phyloP scores from a whole-genome alignment of 495 filamentous ascomycete species.

The Zalerion maritima region DNA sequence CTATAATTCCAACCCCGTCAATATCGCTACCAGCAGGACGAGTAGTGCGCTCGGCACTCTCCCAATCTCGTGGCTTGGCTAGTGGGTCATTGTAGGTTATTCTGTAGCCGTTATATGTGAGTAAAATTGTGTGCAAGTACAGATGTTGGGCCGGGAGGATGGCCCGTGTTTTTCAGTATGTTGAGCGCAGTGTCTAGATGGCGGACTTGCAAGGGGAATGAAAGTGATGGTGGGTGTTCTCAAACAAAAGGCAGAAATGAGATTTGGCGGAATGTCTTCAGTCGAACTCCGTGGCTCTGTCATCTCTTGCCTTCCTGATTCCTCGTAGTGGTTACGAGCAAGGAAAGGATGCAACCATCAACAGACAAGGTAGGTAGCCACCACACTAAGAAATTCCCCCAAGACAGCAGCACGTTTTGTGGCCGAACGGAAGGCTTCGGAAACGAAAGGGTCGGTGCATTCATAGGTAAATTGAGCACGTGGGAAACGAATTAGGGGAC shows the following conservation, averaged over 20 bases:
- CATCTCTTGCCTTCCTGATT: too few species aligned
- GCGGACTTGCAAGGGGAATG: conserved; percentile 1
- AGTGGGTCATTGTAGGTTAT: conserved; percentile 61
- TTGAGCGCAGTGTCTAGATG: not conserved
- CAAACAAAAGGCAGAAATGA: not conserved
- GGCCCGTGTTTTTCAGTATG: conserved; percentile 6
- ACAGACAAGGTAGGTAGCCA: too few species aligned
- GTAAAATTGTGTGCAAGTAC: conserved; percentile 1
- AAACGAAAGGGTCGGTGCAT: too few species aligned
- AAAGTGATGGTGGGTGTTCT: conserved; percentile 12
- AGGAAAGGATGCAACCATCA: too few species aligned
- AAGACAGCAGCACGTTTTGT: too few species aligned
- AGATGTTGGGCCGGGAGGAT: not conserved
- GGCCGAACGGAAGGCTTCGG: too few species aligned
- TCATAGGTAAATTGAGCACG: too few species aligned
- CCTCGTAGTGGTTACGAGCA: too few species aligned
- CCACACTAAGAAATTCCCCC: too few species aligned
- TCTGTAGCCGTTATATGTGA: conserved; percentile 23
- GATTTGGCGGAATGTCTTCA: too few species aligned
- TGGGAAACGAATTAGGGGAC: not conserved
- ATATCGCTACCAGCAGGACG: conserved; percentile 53
- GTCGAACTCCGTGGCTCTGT: too few species aligned
- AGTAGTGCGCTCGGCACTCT: conserved; percentile 65
- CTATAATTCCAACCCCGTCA: conserved; percentile 83
- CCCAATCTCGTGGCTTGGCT: conserved; percentile 59